Base-by-base conservation (phyloP, 345 rosid species). In the Linum tenue region DNA sequence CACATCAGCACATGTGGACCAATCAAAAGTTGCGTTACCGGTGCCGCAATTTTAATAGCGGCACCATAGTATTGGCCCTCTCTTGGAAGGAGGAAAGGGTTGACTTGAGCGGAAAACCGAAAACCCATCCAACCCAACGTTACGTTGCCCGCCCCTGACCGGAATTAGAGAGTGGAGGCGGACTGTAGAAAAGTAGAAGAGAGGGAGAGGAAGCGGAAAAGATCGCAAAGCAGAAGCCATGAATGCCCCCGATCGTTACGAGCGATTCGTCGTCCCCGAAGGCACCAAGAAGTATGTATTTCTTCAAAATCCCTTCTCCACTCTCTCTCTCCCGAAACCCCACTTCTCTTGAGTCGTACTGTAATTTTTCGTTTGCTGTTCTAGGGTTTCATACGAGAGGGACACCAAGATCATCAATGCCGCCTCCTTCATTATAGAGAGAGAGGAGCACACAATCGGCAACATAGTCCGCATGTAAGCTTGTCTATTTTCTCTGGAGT, bases 381-480 rank as follows among this genome's bases (percentile, higher is more conserved):
- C 50, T 79, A 85, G 97, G 95, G 95, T 90, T 78, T 81, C 97
- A 8, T 90, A 90, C 77, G 95, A 90, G 70, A 83, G 97, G 56
- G 95, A 90, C 67, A 90, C 95, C 39, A 90, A 90, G 81, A 90
- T 90, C n/a, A 87, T 87, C 70, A 90, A 90, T 62, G 95, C 97
- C 35, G 97, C 97, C 35, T 84, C 97, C 41, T 85, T 87, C 74
- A 90, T 91, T 5, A 58, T 90, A 15, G 97, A 90, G 79, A 80
- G 95, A 66, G 97, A 90, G 73, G 95, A 87, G 69, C 95, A 87
- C 79, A 90, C 95, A 42, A 69, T 90, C 67, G 95, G 97, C 41
- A 90, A 90, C 85, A 87, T 87, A 57, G 79, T 90, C 51, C 95
- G 97, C 76, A 90, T 87, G 97, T 85, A 76, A 1, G 2, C 48